Conservation (phyloP, 1,284 basidiomycete species). For the Ceratobasidium sp. region DNA sequence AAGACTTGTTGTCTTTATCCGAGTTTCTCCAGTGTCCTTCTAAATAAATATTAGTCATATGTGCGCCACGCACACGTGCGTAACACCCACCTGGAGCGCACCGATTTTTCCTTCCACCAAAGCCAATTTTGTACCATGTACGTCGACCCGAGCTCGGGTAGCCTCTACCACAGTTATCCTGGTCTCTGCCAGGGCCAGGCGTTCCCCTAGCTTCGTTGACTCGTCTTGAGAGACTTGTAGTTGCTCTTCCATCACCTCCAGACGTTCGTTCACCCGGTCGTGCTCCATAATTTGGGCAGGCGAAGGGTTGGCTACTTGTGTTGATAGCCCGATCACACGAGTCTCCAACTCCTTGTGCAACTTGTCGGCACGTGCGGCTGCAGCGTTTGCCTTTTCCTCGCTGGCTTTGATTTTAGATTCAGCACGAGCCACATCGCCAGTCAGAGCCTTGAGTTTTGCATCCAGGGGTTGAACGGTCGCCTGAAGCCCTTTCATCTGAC, state of each 20-base stretch:
- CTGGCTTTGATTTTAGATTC: not conserved
- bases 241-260: not conserved
- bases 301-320: not conserved
- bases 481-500: not conserved
- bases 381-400: not conserved
- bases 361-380: not conserved
- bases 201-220: not conserved
- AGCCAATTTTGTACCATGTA: not conserved
- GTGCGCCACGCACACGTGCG: not conserved
- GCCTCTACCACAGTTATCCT: not conserved
- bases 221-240: not conserved
- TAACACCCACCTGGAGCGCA: not conserved
- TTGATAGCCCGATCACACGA: not conserved
- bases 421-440: not conserved
- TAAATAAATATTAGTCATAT: not conserved
- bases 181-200: not conserved
- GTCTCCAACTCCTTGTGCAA: not conserved
- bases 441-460: not conserved
- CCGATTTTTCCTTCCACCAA: not conserved
- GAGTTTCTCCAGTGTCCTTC: not conserved
- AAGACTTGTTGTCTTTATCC: not conserved
- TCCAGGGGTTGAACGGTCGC: not conserved
- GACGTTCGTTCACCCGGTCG: not conserved
- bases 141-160: not conserved
- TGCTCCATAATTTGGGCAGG: not conserved